Conservation (phyloP, 1,139 yeast species). For the Diutina rugosa region DNA sequence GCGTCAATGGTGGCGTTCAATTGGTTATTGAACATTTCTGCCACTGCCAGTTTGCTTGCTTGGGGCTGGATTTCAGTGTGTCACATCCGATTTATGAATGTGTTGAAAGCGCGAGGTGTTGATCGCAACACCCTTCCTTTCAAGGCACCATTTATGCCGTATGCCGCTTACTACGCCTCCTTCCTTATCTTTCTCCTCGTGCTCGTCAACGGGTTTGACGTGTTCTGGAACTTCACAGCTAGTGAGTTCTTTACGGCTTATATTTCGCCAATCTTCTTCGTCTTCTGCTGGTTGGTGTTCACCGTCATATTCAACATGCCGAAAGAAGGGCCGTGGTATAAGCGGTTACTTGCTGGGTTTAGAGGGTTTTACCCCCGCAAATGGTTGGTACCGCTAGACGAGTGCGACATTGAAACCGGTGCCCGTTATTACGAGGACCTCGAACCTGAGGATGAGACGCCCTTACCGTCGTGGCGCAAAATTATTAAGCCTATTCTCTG, state of each 20-base stretch:
- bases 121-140: slow-evolving; percentile 48
- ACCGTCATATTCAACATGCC: slow-evolving; percentile 24
- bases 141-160: slow-evolving; percentile 57
- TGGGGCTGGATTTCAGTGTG: slow-evolving; percentile 60
- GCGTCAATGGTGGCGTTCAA: slow-evolving; percentile 59
- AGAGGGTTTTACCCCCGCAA: not conserved
- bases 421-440: slow-evolving; percentile 44
- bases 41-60: slow-evolving; percentile 62
- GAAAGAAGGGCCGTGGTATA: not conserved
- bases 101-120: slow-evolving; percentile 40
- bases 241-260: slow-evolving; percentile 54
- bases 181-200: slow-evolving; percentile 38
- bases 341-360: not conserved
- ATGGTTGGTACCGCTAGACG: slow-evolving; percentile 30
- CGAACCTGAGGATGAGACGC: slow-evolving; percentile 35
- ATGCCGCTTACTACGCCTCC: slow-evolving; percentile 44
- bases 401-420: slow-evolving; percentile 51
- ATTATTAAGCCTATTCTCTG: slow-evolving; percentile 24
- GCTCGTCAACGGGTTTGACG: slow-evolving; percentile 52
- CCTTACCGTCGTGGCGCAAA: slow-evolving; percentile 35
- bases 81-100: slow-evolving; percentile 56
- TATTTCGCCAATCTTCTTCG: slow-evolving; percentile 46
- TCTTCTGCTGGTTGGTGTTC: slow-evolving; percentile 36
- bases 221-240: slow-evolving; percentile 43
- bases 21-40: slow-evolving; percentile 76